Evolutionary conservation across 495 filamentous ascomycete genomes (phyloP).

Genomic region (Cenococcum geophilum): DNA sequence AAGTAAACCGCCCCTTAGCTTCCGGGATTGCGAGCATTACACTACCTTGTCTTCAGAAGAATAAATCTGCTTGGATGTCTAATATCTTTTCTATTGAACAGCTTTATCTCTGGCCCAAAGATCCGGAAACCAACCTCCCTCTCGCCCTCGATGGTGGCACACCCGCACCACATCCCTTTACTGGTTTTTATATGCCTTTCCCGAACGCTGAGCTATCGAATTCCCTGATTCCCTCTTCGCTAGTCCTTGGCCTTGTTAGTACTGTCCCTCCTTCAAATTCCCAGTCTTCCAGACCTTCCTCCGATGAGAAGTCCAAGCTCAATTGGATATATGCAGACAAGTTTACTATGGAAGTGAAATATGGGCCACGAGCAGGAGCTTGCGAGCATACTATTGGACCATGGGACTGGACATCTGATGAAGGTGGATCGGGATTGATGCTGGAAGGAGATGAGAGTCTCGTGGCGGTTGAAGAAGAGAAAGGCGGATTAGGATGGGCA

Average conservation of each 20-base stretch:
- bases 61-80: neutral
- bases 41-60: neutral
- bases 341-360: constrained; percentile 53
- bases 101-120: constrained; percentile 31
- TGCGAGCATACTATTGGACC: constrained; percentile 52
- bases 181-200: constrained; percentile 59
- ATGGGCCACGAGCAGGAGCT: constrained; percentile 57
- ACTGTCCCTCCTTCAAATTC: constrained; percentile 28
- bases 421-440: constrained; percentile 40
- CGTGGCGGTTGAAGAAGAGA: constrained; percentile 52
- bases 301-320: constrained; percentile 38
- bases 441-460: constrained; percentile 49
- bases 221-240: constrained; percentile 26
- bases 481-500: constrained; percentile 42
- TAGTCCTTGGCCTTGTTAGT: constrained; percentile 49
- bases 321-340: constrained; percentile 63
- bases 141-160: constrained; percentile 7
- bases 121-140: constrained; percentile 19
- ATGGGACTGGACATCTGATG: constrained; percentile 57
- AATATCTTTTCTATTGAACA: neutral
- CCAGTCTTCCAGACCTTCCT: constrained; percentile 32
- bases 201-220: constrained; percentile 47
- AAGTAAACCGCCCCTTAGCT: constrained; percentile 47
- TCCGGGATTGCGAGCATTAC: neutral
- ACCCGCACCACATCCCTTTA: constrained; percentile 44